Conservation (phyloP, 257 asterid species). For the Capsicum baccatum region DNA sequence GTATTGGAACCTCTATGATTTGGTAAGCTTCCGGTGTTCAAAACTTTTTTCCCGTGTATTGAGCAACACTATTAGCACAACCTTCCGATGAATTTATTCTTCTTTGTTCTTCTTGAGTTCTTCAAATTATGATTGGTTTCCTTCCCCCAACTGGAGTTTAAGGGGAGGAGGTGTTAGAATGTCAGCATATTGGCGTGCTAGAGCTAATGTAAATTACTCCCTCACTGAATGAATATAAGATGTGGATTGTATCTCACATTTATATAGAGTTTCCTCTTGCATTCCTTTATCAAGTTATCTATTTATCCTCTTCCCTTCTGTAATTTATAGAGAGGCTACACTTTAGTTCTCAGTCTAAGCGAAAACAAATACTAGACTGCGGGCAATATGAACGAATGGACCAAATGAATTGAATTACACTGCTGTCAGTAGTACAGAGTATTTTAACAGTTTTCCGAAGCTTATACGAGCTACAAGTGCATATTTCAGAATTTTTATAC, state of each 20-base stretch:
- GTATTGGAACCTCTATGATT: not conserved
- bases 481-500: slow-evolving; percentile 10
- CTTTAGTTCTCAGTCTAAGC: not conserved
- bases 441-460: slow-evolving; percentile 8
- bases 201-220: slow-evolving; percentile 7
- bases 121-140: not conserved
- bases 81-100: not conserved
- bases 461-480: slow-evolving; percentile 4
- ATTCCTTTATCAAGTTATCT: slow-evolving; percentile 13
- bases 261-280: not conserved
- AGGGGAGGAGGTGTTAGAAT: slow-evolving; percentile 23
- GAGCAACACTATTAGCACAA: not conserved
- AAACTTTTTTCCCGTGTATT: not conserved
- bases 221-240: not conserved
- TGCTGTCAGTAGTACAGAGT: slow-evolving; percentile 17
- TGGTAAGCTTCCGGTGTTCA: slow-evolving; percentile 5
- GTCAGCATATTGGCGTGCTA: not conserved
- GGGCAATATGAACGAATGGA: not conserved
- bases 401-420: slow-evolving; percentile 5
- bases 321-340: not conserved
- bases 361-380: not conserved
- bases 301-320: not conserved
- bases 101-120: slow-evolving; percentile 6
- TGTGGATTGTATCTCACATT: slow-evolving; percentile 21
- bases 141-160: not conserved